Conservation (phyloP, 1,284 basidiomycete genomes). For the Abortiporus biennis region DNA sequence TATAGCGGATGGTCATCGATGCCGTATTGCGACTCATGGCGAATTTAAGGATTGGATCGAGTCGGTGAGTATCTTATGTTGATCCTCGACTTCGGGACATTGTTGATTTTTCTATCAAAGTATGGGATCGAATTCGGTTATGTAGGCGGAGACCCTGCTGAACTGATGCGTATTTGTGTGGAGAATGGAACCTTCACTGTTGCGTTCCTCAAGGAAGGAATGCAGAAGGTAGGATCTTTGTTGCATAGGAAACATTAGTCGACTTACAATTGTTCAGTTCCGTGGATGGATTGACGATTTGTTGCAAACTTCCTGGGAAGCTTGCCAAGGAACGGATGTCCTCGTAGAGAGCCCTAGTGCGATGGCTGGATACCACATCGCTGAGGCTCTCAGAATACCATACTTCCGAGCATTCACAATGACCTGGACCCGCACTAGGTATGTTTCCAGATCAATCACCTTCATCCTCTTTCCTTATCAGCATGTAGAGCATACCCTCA, state of each 20-base stretch:
- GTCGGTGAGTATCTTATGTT: constrained; percentile 50
- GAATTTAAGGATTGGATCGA: constrained; percentile 97
- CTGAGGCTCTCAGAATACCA: constrained; percentile 88
- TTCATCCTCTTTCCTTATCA: constrained; percentile 9
- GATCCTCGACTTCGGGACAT: constrained; percentile 1
- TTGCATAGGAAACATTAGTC: background rate
- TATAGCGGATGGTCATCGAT: constrained; percentile 83
- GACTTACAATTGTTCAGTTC: constrained; percentile 52
- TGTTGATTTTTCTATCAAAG: constrained; percentile 29
- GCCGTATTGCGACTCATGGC: constrained; percentile 86
- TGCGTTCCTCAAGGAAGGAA: constrained; percentile 85
- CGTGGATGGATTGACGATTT: constrained; percentile 97
- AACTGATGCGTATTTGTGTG: constrained; percentile 90
- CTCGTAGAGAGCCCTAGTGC: constrained; percentile 94
- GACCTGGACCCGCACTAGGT: constrained; percentile 78
- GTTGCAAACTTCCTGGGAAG: constrained; percentile 89
- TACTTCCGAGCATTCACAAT: constrained; percentile 93
- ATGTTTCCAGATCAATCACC: constrained; percentile 1
- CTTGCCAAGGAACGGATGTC: constrained; percentile 91
- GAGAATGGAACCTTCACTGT: constrained; percentile 97
- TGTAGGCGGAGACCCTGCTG: constrained; percentile 95
- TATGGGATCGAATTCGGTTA: constrained; percentile 90
- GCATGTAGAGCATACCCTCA: constrained; percentile 84
- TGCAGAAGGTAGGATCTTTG: constrained; percentile 62
- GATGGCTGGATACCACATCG: constrained; percentile 98